Percentiles rank a stretch among this genome's conserved stretches.
phyloP scores from a whole-genome alignment of 1,284 basidiomycete genomes.

The Exobasidium rhododendri region DNA sequence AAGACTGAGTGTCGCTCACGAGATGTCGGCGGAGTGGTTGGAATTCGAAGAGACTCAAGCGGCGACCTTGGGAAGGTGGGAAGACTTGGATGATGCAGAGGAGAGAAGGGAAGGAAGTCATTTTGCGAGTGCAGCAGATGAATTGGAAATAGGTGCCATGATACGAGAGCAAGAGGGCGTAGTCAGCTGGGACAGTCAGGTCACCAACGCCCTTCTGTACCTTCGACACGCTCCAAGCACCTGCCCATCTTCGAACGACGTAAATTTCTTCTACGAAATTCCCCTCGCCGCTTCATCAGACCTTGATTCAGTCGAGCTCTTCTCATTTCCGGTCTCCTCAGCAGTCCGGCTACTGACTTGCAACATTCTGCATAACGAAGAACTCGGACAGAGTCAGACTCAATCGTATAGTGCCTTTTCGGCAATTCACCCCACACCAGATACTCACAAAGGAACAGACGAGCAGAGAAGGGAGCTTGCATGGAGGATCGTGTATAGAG shows the following conservation, averaged over 20 bases:
- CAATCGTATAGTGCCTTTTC: not conserved
- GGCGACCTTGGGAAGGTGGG: not conserved
- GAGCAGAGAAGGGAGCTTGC: not conserved
- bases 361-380: not conserved
- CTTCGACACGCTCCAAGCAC: not conserved
- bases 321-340: not conserved
- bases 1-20: not conserved
- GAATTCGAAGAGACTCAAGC: not conserved
- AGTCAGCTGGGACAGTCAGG: constrained; percentile 1
- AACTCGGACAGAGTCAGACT: not conserved
- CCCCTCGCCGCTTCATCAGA: not conserved
- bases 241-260: not conserved
- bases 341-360: not conserved
- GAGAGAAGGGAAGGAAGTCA: not conserved
- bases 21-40: constrained; percentile 2
- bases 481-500: not conserved
- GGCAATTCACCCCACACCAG: not conserved
- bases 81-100: not conserved
- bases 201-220: not conserved
- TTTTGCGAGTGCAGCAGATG: not conserved
- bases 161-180: not conserved
- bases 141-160: not conserved
- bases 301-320: not conserved
- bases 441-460: not conserved
- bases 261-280: not conserved